These are phyloP conservation scores for Leccinum uliginosum DNA, from an alignment of 768 basidiomycete genomes.

Conservation along the genomic window DNA sequence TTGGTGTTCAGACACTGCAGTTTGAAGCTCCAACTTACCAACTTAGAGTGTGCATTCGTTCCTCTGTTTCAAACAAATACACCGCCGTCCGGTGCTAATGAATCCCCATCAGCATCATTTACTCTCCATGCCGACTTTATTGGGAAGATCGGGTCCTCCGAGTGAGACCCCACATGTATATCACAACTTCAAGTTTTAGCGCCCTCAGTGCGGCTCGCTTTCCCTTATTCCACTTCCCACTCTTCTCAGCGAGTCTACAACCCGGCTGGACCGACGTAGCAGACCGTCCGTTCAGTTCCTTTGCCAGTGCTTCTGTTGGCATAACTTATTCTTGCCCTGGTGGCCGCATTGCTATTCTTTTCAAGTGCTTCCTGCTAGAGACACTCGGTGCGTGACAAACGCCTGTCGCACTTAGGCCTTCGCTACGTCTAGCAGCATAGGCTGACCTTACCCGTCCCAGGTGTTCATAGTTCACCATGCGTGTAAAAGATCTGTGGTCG, in stretches of 20 bases:
- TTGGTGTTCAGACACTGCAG: background rate
- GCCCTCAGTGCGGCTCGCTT: background rate
- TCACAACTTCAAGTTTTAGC: background rate
- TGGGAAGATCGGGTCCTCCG: background rate
- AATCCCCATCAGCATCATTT: background rate
- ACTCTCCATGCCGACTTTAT: slow-evolving; percentile 3
- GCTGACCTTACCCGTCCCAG: background rate
- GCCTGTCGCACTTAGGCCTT: background rate
- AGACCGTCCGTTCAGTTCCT: slow-evolving; percentile 13
- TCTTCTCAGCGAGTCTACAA: slow-evolving; percentile 17
- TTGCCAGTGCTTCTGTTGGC: slow-evolving; percentile 6
- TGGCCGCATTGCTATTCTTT: slow-evolving; percentile 35
- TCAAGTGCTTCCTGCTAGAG: background rate
- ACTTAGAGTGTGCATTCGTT: background rate
- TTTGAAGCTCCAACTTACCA: background rate
- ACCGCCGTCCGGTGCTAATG: background rate
- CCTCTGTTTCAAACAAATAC: background rate
- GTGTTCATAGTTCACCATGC: slow-evolving; percentile 30
- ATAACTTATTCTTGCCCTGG: slow-evolving; percentile 36
- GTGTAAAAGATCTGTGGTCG: slow-evolving; percentile 36
- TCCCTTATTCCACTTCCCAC: slow-evolving; percentile 12
- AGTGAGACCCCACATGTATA: background rate
- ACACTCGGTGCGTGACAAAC: slow-evolving; percentile 3
- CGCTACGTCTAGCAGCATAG: background rate
- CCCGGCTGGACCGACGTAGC: slow-evolving; percentile 35